Evolutionary conservation across 106 monocot species (phyloP), one percentile per base, ranked within the genome.

Genomic region (Dendrobium huoshanense): DNA sequence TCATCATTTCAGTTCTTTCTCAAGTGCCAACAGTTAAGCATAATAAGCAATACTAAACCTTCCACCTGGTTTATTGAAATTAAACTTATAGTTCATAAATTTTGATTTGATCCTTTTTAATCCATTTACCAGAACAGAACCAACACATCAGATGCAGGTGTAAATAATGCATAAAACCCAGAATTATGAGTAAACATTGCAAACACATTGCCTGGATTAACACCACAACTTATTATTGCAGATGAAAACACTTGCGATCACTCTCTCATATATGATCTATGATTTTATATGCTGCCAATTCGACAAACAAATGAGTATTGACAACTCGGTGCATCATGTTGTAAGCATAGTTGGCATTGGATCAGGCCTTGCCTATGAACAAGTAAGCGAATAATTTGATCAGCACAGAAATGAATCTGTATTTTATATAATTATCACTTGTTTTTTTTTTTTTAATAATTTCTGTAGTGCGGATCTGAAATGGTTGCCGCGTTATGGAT

Each of bases 271-370:
- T 75, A 67, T 85, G 20, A 80, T 80, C 48, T 85, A 85, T 77
- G 85, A 85, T 77, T 44, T 85, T 8, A 40, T 80, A 29, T 85
- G 85, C 55, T 85, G 80, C 43, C 77, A 48, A 75, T 70, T 80
- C 8, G 67, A 80, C 70, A 72, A 85, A 37, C n/a, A 65, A 55
- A 17, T 64, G 25, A 67, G 56, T 18, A 45, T 85, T 1, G 85
- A 85, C 54, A 77, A 80, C 41, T 4, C 37, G 15, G 40, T 85
- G 70, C 85, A 85, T 72, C 85, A 85, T 49, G n/a, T 31, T 16
- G 77, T 85, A 18, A 80, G 80, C 70, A 85, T 81, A 29, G 41
- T 77, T 72, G 85, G 85, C 37, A 76, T 82, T 51, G 82, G 77
- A 77, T 43, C 82, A 31, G 82, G 77, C 1, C 82, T 82, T 68